Evolutionary conservation across 495 filamentous ascomycete species (phyloP), one percentile per base, ranked within the genome.

Genomic region (Diplogelasinospora grovesii): DNA sequence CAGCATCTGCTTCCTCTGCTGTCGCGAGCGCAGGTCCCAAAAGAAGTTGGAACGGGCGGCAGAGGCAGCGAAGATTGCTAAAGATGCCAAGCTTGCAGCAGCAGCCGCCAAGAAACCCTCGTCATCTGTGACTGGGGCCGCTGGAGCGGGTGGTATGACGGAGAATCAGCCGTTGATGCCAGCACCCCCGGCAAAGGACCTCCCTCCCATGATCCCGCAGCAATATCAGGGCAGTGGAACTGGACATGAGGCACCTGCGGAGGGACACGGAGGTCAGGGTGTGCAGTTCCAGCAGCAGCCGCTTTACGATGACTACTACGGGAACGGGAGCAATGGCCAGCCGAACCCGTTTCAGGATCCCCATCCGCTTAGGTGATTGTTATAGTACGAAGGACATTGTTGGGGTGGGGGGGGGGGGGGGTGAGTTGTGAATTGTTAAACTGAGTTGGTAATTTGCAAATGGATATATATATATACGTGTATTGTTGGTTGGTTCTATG

Each of bases 91-190:
- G 48, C 45, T 39, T 9, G 15, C 26, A 22, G 52, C 50, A 18
- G 44, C 50, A 13, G 43, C 40, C 27, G 38, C 45, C 4, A 65
- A 64, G 60, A 36, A 45, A 11, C 29, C 31, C 2, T 9, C 35
- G 9, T 13, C 25, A 13, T 26, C 14, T 8, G 34, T 43, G 5
- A 46, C 74, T 68, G 34, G 94, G 85, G 31, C 71, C 78, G 15
- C 86, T 85, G 46, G 85, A 85, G 39, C 85, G 83, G 52, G 90
- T 90, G 26, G 81, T 72, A 1, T 61, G 50, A 52, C 82, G 15
- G 47, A 51, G 23, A 32, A 49, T 24, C 50, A 60, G 56, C 60
- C 60, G 15, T 39, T 64, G 9, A 64, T 64, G 58, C 14, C 45
- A 50, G 31, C 23, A 18, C 5, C 21, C 19, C 10, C 20, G 22